Conservation (phyloP, 2,329 filamentous ascomycete species). For the Orbilia ellipsospora region DNA sequence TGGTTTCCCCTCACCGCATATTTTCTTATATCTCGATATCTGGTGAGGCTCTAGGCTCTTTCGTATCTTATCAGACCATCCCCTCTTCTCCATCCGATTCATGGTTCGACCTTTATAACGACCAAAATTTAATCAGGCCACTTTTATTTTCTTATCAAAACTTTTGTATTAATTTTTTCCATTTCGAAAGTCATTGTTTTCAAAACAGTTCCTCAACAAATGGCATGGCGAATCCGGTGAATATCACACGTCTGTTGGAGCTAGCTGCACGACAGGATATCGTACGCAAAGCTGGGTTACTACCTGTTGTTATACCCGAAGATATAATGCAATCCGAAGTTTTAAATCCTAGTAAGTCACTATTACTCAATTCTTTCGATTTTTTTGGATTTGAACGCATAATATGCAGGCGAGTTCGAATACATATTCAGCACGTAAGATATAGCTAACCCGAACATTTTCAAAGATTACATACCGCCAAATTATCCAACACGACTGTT, state of each 20-base stretch:
- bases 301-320: constrained; percentile 31
- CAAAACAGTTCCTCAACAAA: neutral
- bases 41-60: neutral
- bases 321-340: constrained; percentile 28
- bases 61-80: constrained; percentile 2
- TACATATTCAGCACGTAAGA: neutral
- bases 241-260: constrained; percentile 34
- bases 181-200: neutral
- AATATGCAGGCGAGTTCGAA: no score
- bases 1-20: no score
- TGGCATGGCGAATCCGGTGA: constrained; percentile 35
- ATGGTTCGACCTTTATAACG: no score
- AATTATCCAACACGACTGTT: constrained; percentile 20
- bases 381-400: neutral
- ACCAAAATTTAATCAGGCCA: no score
- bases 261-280: constrained; percentile 13
- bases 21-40: no score
- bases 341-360: constrained; percentile 35
- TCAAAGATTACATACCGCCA: constrained; percentile 37
- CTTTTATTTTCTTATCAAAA: neutral
- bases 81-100: no score
- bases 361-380: neutral
- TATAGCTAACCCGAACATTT: neutral
- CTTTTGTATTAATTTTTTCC: neutral
- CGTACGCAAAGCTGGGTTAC: constrained; percentile 21